A percentile compares a stretch with the other conserved stretches of the same genome.
Conservation (phyloP, 805 yeast species). For the Wickerhamomyces hampshirensis region DNA sequence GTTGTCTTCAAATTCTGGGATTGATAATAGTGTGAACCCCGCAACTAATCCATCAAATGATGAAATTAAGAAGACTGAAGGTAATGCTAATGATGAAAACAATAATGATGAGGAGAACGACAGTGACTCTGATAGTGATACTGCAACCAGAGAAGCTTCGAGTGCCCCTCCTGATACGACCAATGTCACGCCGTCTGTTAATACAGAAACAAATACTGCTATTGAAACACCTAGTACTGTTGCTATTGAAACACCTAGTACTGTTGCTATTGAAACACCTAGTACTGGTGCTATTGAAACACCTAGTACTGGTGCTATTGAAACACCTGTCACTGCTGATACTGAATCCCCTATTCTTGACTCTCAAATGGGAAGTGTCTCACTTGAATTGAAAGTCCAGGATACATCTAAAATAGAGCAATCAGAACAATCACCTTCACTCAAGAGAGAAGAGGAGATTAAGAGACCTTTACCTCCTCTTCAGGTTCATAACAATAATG, state of each 20-base stretch:
- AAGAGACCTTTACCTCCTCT: neutral
- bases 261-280: no score
- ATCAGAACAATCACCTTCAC: no score
- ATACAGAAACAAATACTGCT: no score
- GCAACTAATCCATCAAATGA: neutral
- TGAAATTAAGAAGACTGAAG: constrained; percentile 6
- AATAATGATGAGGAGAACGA: constrained; percentile 12
- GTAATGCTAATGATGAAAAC: constrained; percentile 3
- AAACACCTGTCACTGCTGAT: neutral
- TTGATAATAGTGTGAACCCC: neutral
- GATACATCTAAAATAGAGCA: no score
- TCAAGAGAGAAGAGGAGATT: neutral
- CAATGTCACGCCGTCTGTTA: neutral
- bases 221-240: no score
- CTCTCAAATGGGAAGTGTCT: neutral
- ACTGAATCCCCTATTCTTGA: neutral
- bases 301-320: no score
- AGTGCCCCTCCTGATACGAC: neutral
- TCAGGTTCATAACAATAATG: neutral
- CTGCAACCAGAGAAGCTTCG: constrained; percentile 3
- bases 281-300: no score
- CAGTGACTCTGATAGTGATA: constrained; percentile 3
- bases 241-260: no score
- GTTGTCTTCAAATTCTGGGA: no score
- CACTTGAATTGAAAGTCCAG: neutral